Conservation (phyloP, 106 monocot species). For the Dioscorea zingiberensis region DNA sequence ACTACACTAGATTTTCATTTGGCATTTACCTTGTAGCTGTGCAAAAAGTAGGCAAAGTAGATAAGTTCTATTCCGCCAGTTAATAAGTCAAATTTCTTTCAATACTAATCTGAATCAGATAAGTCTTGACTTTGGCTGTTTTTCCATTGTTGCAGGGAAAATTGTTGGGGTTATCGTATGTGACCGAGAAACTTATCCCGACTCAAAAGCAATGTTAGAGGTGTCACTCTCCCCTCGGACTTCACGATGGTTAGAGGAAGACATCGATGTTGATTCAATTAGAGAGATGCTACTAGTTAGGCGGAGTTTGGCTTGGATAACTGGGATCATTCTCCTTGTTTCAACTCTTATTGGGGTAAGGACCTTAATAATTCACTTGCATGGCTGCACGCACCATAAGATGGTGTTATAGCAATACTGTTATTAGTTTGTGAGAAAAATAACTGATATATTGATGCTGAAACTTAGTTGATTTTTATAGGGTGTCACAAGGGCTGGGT, state of each 20-base stretch:
- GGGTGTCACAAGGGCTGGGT: neutral
- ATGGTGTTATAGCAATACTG: neutral
- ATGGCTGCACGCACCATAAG: neutral
- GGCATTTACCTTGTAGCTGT: too few relatives aligned
- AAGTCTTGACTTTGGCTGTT: too few relatives aligned
- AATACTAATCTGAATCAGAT: too few relatives aligned
- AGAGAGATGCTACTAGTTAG: slow-evolving; percentile 54
- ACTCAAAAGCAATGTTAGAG: slow-evolving; percentile 25
- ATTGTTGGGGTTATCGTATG: slow-evolving; percentile 58
- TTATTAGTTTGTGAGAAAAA: neutral
- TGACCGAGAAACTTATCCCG: slow-evolving; percentile 14
- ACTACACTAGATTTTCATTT: too few relatives aligned
- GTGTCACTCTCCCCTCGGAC: slow-evolving; percentile 20
- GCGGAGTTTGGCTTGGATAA: slow-evolving; percentile 84
- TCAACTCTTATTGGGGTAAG: slow-evolving; percentile 84
- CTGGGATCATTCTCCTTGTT: slow-evolving; percentile 81
- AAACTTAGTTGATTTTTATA: neutral
- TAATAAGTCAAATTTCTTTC: too few relatives aligned
- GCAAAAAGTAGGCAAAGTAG: too few relatives aligned
- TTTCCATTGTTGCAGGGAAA: slow-evolving; percentile 37
- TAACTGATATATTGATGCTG: neutral
- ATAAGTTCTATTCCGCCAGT: too few relatives aligned
- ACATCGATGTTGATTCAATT: slow-evolving; percentile 2
- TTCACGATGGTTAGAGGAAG: slow-evolving; percentile 47
- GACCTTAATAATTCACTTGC: neutral